Conservation (phyloP, 495 filamentous ascomycete species). For the Penicillium canariense region DNA sequence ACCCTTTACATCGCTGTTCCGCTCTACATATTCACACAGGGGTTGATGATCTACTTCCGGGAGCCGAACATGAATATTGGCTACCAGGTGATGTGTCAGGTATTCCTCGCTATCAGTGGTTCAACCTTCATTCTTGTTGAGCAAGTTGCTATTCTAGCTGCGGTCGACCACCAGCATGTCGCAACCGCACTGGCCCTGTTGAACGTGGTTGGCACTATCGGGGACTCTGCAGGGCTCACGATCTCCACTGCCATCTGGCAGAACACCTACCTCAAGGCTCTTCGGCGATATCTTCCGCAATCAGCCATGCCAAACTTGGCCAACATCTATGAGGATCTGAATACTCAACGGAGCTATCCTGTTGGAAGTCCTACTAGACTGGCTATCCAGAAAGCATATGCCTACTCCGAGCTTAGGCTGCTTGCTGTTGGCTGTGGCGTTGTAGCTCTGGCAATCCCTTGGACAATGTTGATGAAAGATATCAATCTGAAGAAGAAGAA, state of each 20-base stretch:
- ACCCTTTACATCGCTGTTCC: slow-evolving; percentile 47
- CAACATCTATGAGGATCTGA: slow-evolving; percentile 51
- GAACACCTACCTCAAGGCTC: slow-evolving; percentile 51
- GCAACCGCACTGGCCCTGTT: slow-evolving; percentile 64
- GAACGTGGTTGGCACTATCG: slow-evolving; percentile 59
- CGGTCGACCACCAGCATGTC: slow-evolving; percentile 61
- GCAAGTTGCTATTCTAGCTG: slow-evolving; percentile 68
- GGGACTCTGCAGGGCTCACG: slow-evolving; percentile 61
- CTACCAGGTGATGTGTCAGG: slow-evolving; percentile 70
- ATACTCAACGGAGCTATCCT: slow-evolving; percentile 49
- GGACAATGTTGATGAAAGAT: slow-evolving; percentile 27
- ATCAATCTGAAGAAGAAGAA: slow-evolving; percentile 19
- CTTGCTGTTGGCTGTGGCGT: slow-evolving; percentile 31
- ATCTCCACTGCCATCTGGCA: slow-evolving; percentile 68
- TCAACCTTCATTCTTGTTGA: slow-evolving; percentile 58
- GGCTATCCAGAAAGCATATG: slow-evolving; percentile 55
- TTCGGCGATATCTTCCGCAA: slow-evolving; percentile 56
- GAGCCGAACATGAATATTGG: slow-evolving; percentile 55
- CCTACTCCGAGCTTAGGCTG: slow-evolving; percentile 45
- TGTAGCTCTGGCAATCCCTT: slow-evolving; percentile 30
- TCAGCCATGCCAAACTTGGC: slow-evolving; percentile 31
- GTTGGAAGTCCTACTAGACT: slow-evolving; percentile 45
- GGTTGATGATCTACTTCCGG: slow-evolving; percentile 68
- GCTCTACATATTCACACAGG: slow-evolving; percentile 53
- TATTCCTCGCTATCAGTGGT: slow-evolving; percentile 66